Evolutionary conservation across 805 yeast species (phyloP).

Genomic region (Candida silvatica): DNA sequence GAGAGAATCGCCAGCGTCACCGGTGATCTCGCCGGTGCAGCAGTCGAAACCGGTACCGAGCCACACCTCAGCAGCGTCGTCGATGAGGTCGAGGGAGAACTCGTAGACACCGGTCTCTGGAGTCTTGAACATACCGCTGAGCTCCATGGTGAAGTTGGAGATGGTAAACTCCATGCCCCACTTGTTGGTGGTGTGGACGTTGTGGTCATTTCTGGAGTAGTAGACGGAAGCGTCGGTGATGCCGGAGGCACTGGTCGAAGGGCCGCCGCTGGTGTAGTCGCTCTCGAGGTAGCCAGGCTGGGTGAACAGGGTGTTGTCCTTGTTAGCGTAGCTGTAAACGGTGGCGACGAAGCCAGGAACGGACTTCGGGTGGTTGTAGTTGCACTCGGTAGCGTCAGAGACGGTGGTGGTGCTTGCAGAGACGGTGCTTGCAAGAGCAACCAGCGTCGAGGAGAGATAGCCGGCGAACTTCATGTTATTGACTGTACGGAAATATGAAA

Average conservation of each 20-base stretch:
- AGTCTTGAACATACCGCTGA: slow-evolving; percentile 17
- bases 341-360: not conserved
- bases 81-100: slow-evolving; percentile 15
- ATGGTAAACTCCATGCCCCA: not conserved
- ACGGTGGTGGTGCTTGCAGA: too few species aligned
- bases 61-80: slow-evolving; percentile 25
- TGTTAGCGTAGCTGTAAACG: not conserved
- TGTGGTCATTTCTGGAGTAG: too few species aligned
- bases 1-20: slow-evolving; percentile 3
- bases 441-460: too few species aligned
- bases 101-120: slow-evolving; percentile 21
- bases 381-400: not conserved
- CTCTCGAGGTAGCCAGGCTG: not conserved
- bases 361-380: not conserved
- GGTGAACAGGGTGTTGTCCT: not conserved
- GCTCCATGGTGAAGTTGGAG: slow-evolving; percentile 6
- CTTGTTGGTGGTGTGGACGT: not conserved
- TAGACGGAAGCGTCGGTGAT: not conserved
- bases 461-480: too few species aligned
- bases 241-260: not conserved
- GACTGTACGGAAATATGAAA: too few species aligned
- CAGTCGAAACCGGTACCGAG: slow-evolving; percentile 27
- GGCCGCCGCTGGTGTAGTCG: not conserved
- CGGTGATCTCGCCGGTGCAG: slow-evolving; percentile 14
- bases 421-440: too few species aligned